Evolutionary conservation across 2,329 filamentous ascomycete genomes (phyloP).

Genomic region (Myriosclerotinia curreyana): DNA sequence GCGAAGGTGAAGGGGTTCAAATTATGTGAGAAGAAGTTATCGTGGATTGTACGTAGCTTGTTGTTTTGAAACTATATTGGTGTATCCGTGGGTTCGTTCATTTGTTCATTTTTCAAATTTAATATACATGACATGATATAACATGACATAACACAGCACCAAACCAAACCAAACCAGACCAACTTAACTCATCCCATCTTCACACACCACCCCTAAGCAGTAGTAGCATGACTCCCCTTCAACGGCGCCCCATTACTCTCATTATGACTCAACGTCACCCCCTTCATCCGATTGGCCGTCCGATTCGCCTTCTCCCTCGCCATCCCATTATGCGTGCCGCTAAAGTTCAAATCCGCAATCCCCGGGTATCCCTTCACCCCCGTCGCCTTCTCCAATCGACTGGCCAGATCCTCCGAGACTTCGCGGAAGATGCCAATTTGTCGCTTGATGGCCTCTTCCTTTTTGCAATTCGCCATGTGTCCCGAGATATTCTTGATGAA

Average conservation of each 20-base stretch:
- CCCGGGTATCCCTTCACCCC: slow-evolving; percentile 59
- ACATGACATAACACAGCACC: neutral
- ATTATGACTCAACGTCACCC: slow-evolving; percentile 37
- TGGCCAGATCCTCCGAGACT: slow-evolving; percentile 54
- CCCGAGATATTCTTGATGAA: slow-evolving; percentile 58
- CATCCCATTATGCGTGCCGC: slow-evolving; percentile 61
- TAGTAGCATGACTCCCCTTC: slow-evolving; percentile 24
- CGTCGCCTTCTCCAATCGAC: slow-evolving; percentile 51
- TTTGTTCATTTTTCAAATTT: neutral
- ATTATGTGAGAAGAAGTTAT: no score
- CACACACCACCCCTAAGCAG: neutral
- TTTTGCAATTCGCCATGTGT: slow-evolving; percentile 53
- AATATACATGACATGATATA: neutral
- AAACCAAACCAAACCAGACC: neutral
- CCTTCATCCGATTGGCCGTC: slow-evolving; percentile 50
- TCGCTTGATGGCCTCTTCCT: slow-evolving; percentile 52
- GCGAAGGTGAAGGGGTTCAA: no score
- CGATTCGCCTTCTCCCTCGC: slow-evolving; percentile 45
- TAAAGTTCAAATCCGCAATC: slow-evolving; percentile 54
- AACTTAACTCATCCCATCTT: neutral
- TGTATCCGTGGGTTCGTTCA: neutral
- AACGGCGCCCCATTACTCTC: slow-evolving; percentile 50
- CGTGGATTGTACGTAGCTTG: no score
- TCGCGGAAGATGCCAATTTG: slow-evolving; percentile 60
- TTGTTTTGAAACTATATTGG: neutral